These are phyloP conservation scores for Saccharomycopsis lassenensis DNA, from an alignment of 805 yeast species.

Conservation along the genomic window DNA sequence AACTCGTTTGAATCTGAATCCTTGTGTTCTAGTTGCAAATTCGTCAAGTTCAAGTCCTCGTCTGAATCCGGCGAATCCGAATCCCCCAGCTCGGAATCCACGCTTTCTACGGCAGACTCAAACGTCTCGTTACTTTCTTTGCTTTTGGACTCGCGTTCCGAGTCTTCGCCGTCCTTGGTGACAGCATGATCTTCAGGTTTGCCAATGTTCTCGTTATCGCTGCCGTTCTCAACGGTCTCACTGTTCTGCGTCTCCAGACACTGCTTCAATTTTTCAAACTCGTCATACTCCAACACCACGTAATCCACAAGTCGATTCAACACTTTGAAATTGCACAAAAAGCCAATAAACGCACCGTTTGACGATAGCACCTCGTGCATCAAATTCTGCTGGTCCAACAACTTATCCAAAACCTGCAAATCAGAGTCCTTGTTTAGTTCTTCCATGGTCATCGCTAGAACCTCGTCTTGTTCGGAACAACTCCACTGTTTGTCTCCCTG, in stretches of 20 bases:
- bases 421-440: conserved; percentile 19
- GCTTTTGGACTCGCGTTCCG: too few species aligned
- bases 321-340: conserved; percentile 68
- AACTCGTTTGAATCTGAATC: too few species aligned
- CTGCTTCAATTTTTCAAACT: conserved; percentile 21
- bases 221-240: too few species aligned
- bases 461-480: conserved; percentile 30
- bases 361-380: conserved; percentile 64
- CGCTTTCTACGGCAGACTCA: too few species aligned
- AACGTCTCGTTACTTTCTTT: too few species aligned
- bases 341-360: conserved; percentile 66
- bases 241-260: conserved; percentile 17
- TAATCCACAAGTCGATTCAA: conserved; percentile 53
- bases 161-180: too few species aligned
- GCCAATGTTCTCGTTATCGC: conserved; percentile 6
- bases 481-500: conserved; percentile 27
- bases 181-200: conserved; percentile 3
- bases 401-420: conserved; percentile 34
- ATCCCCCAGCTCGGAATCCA: too few species aligned
- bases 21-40: too few species aligned
- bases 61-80: too few species aligned
- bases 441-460: conserved; percentile 24
- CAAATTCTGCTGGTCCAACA: conserved; percentile 66
- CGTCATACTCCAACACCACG: conserved; percentile 36
- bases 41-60: too few species aligned